phyloP scores from a whole-genome alignment of 2,329 filamentous ascomycete species.

The Microthyrium microscopicum region DNA sequence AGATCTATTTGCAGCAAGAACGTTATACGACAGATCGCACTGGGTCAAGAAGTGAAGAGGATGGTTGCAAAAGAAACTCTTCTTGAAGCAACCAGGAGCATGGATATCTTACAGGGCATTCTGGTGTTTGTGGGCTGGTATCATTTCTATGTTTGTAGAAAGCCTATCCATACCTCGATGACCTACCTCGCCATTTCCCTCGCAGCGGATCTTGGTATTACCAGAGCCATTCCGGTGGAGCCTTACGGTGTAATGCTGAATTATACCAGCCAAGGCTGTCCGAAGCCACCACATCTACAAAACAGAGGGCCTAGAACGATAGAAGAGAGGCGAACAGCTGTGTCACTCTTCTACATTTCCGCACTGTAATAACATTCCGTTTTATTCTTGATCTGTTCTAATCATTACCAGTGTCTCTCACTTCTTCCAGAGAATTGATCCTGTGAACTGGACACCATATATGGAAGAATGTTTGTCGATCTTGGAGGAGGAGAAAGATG shows the following conservation, averaged over 20 bases:
- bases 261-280: conserved; percentile 5
- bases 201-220: conserved; percentile 4
- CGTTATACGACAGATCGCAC: conserved; percentile 8
- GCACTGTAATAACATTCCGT: conserved; percentile 17
- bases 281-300: conserved; percentile 8
- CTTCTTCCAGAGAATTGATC: conserved; percentile 32
- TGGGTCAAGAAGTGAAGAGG: conserved; percentile 12
- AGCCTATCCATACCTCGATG: conserved; percentile 8
- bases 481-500: conserved; percentile 30
- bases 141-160: background rate
- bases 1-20: conserved; percentile 11
- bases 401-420: conserved; percentile 17
- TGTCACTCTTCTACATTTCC: conserved; percentile 31
- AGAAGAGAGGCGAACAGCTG: conserved; percentile 33
- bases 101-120: conserved; percentile 13
- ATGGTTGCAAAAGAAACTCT: conserved; percentile 12
- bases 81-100: conserved; percentile 13
- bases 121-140: conserved; percentile 13
- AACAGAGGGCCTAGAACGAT: conserved; percentile 20
- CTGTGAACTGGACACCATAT: conserved; percentile 39
- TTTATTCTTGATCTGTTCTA: conserved; percentile 7
- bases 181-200: conserved; percentile 12
- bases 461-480: conserved; percentile 39
- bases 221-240: background rate
- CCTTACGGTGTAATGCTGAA: conserved; percentile 3